Conservation (phyloP, 345 rosid genomes). For the Murraya paniculata region DNA sequence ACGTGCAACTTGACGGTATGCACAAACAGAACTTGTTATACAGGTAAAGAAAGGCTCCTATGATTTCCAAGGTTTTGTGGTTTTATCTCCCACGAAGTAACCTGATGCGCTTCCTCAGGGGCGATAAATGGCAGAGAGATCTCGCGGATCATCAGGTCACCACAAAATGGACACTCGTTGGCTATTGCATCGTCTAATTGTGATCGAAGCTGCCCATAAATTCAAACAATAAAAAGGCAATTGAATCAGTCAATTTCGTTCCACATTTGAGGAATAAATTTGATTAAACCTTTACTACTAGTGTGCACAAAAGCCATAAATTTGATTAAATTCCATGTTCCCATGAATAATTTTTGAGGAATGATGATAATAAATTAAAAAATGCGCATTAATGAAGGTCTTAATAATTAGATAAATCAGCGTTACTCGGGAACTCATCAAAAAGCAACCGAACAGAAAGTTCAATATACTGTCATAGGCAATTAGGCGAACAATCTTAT, state of each 20-base stretch:
- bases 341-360: too few relatives aligned
- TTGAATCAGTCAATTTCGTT: not conserved
- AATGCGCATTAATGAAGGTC: not conserved
- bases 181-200: constrained; percentile 95
- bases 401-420: not conserved
- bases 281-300: not conserved
- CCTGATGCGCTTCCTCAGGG: constrained; percentile 65
- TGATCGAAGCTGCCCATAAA: constrained; percentile 67
- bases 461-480: not conserved
- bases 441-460: not conserved
- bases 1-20: not conserved
- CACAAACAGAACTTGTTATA: constrained; percentile 21
- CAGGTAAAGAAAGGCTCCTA: constrained; percentile 57
- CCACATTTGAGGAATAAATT: too few relatives aligned
- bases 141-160: constrained; percentile 88
- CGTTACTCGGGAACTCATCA: not conserved
- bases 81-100: constrained; percentile 82
- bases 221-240: constrained; percentile 12
- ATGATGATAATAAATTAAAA: not conserved
- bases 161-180: constrained; percentile 92
- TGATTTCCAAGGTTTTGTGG: constrained; percentile 57
- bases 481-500: not conserved
- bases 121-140: constrained; percentile 68
- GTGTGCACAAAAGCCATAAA: not conserved
- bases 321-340: not conserved